Evolutionary conservation across 495 filamentous ascomycete species (phyloP).

Genomic region (Hypoxylon cercidicola): DNA sequence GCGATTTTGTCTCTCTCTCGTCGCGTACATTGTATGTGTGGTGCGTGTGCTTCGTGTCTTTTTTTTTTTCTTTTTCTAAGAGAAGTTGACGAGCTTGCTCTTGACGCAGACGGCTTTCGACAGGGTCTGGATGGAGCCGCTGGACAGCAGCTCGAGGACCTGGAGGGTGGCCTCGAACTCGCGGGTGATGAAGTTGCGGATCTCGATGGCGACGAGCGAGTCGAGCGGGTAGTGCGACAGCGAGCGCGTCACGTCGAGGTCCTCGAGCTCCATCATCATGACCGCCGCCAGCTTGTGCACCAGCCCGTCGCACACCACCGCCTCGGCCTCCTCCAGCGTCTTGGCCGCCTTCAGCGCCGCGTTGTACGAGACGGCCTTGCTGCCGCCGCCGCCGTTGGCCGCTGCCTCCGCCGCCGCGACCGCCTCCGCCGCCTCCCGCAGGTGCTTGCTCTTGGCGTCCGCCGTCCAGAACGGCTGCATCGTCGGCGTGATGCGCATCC

Average conservation of each 20-base stretch:
- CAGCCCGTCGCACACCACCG: conserved; percentile 57
- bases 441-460: conserved; percentile 63
- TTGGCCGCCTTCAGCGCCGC: conserved; percentile 55
- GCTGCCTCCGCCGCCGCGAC: conserved; percentile 51
- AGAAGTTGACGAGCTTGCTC: conserved; percentile 57
- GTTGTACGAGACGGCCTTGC: conserved; percentile 53
- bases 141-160: conserved; percentile 62
- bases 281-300: conserved; percentile 60
- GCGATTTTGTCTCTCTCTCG: no score
- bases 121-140: conserved; percentile 60
- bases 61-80: no score
- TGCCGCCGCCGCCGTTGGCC: conserved; percentile 6
- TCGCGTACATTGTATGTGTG: no score
- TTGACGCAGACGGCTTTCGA: conserved; percentile 61
- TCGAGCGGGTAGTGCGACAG: conserved; percentile 64
- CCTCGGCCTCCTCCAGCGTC: conserved; percentile 55
- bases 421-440: conserved; percentile 59
- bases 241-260: conserved; percentile 60
- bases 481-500: conserved; percentile 59
- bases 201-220: conserved; percentile 64
- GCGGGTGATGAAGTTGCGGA: conserved; percentile 61
- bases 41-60: no score
- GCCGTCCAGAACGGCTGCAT: conserved; percentile 61
- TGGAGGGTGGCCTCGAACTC: conserved; percentile 64
- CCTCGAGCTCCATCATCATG: conserved; percentile 62